These are phyloP conservation scores for Parathielavia hyrcaniae DNA, from an alignment of 495 filamentous ascomycete species.

Conservation along the genomic window DNA sequence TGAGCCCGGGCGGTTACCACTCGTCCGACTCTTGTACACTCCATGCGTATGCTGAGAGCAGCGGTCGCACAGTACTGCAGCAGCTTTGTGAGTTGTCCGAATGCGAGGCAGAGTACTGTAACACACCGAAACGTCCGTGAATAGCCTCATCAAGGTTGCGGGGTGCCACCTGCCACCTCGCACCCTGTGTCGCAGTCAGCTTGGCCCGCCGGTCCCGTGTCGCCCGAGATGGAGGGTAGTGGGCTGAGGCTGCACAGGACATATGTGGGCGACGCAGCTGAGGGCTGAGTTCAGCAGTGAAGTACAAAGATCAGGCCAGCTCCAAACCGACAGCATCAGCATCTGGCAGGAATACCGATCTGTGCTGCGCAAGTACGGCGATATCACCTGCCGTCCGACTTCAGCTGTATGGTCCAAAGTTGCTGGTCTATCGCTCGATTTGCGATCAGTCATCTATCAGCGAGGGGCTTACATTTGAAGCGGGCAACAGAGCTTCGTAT, in stretches of 20 bases:
- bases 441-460: not conserved
- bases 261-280: not conserved
- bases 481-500: not conserved
- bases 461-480: too few species aligned
- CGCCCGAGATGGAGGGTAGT: slow-evolving; percentile 7
- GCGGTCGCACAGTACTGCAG: too few species aligned
- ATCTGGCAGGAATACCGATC: slow-evolving; percentile 1
- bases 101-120: not conserved
- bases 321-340: not conserved
- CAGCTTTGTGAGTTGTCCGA: not conserved
- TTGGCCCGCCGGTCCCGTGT: slow-evolving; percentile 7
- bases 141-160: not conserved
- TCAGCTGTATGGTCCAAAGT: slow-evolving; percentile 9
- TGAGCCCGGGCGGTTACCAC: not conserved
- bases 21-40: too few species aligned
- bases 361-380: slow-evolving; percentile 19
- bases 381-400: slow-evolving; percentile 8
- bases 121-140: not conserved
- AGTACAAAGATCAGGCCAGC: not conserved
- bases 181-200: not conserved
- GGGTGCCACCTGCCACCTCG: not conserved
- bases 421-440: not conserved
- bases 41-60: too few species aligned
- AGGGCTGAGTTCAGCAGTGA: slow-evolving; percentile 1
- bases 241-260: slow-evolving; percentile 1